phyloP scores from a whole-genome alignment of 2,329 filamentous ascomycete genomes.

The Catunica adiposa region DNA sequence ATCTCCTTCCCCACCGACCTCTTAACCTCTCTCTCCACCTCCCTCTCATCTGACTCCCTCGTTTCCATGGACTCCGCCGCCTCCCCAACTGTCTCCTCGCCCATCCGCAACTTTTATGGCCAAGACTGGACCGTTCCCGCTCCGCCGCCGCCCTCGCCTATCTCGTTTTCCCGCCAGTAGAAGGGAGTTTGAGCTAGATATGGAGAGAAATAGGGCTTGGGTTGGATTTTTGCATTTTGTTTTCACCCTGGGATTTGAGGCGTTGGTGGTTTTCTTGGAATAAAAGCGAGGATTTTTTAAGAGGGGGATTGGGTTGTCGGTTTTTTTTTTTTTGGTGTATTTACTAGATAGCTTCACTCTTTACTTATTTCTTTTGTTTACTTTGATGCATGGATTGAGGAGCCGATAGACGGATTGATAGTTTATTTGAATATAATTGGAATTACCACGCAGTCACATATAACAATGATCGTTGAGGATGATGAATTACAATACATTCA shows the following conservation, averaged over 20 bases:
- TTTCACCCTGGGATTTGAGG: background rate
- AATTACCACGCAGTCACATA: too few relatives aligned
- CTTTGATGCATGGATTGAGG: background rate
- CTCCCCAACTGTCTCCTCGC: constrained; percentile 17
- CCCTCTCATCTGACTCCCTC: constrained; percentile 35
- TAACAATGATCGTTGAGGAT: too few relatives aligned
- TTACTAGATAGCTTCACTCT: background rate
- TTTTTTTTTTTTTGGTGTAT: background rate
- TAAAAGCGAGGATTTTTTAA: background rate
- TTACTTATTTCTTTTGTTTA: constrained; percentile 1
- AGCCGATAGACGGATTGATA: background rate
- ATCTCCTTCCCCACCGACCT: background rate
- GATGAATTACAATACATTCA: background rate
- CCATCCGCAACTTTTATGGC: constrained; percentile 35
- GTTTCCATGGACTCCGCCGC: constrained; percentile 26
- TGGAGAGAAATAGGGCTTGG: background rate
- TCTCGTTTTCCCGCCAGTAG: constrained; percentile 32
- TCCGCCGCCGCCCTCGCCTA: constrained; percentile 46
- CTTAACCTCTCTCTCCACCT: constrained; percentile 24
- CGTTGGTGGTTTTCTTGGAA: constrained; percentile 4
- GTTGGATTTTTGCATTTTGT: constrained; percentile 4
- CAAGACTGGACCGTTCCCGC: constrained; percentile 49
- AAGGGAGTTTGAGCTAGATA: background rate
- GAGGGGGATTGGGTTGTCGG: too few relatives aligned
- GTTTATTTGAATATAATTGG: background rate